Base-by-base conservation (phyloP, 75 land plant species). In the Gnetum montanum region DNA sequence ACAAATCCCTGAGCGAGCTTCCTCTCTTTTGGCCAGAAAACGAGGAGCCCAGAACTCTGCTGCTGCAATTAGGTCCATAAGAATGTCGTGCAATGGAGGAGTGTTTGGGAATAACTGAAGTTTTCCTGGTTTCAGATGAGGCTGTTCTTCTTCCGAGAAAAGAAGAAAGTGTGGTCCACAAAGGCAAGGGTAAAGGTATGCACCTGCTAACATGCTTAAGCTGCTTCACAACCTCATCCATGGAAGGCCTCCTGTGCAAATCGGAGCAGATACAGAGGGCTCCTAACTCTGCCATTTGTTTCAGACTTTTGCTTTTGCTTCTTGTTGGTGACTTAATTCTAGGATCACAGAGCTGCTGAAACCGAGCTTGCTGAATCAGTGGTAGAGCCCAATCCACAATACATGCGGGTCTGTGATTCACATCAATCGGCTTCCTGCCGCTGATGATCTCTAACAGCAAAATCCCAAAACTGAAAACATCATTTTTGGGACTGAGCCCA, bases 381-480 rank as follows among this genome's bases (percentile, higher is more conserved):
- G 90, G 90, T 19, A 76, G 52, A 19, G 95, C 90, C 90, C 90
- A 89, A 26, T 89, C 95, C 18, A 85, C 75, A 12, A 89, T 55
- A 10, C 74, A 67, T 5, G 85, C 73, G 8, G 95, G 95, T 18
- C 76, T 71, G 59, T 72, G 64, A 19, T 71, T 54, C 4, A 72
- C 70, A 31, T 85, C 84, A 28, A 82, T 74, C 7, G 91, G 84
- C 16, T 73, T 63, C 22, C 96, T 45, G 22, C 96, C 86, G 48
- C 82, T 83, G 23, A 83, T 53, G 8, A 86, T 72, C 67, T 90
- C 96, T 31, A 90, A 67, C 43, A 90, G 64, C 7, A 90, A 49
- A 15, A 90, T 75, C 16, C 96, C 96, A 56, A 83, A 90, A 63
- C 96, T 83, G 67, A 79, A 90, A 2, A 90, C 96, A 57, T 90